Conservation (phyloP, 2,329 filamentous ascomycete species). For the Phialophora chinensis region DNA sequence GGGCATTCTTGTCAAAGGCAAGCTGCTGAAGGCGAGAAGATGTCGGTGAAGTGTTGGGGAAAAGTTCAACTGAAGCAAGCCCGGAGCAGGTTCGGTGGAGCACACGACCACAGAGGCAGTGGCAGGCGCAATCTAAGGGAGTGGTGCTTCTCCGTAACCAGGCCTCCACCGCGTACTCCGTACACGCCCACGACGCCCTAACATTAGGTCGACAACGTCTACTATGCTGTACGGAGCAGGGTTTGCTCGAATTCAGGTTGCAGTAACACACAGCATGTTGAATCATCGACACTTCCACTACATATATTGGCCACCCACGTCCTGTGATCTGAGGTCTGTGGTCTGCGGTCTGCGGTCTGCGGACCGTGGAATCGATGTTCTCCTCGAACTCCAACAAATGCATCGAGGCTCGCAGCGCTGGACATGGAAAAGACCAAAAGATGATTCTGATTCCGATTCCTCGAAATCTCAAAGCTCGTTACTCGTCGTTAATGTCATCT, state of each 20-base stretch:
- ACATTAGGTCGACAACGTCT: not conserved
- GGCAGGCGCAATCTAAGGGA: too few relatives aligned
- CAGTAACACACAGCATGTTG: not conserved
- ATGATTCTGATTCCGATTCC: not conserved
- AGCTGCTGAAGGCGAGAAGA: too few relatives aligned
- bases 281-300: not conserved
- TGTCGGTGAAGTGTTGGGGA: too few relatives aligned
- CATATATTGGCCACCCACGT: not conserved
- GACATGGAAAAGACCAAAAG: not conserved
- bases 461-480: not conserved
- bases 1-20: too few relatives aligned
- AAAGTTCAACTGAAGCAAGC: too few relatives aligned
- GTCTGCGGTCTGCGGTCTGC: not conserved
- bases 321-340: not conserved
- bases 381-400: not conserved
- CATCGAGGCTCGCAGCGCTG: not conserved
- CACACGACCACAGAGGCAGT: too few relatives aligned
- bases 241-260: not conserved
- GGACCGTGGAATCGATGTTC: not conserved
- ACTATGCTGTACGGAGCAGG: not conserved
- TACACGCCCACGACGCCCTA: too few relatives aligned
- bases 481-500: conserved; percentile 10
- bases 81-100: too few relatives aligned
- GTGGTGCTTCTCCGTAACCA: too few relatives aligned
- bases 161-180: too few relatives aligned